Percentiles rank a stretch among this genome's conserved stretches.
These are phyloP conservation scores for Ambrosia hybrid DNA, from an alignment of 140 eudicot species.

Conservation along the genomic window DNA sequence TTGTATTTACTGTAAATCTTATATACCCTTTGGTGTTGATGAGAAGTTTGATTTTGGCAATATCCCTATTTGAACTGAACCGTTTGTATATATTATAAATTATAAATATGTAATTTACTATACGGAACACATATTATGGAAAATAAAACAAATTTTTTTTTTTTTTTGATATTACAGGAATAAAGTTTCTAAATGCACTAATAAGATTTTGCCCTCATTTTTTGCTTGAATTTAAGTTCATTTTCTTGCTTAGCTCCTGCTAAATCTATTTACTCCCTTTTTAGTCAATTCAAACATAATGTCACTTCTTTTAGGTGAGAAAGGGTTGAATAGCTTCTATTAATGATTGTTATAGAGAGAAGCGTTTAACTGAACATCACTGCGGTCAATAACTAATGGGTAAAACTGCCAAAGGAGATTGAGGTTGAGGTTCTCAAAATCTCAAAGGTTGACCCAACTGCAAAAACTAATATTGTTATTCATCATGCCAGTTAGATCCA, in stretches of 20 bases:
- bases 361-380: neutral
- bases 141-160: too few species aligned
- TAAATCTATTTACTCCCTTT: too few species aligned
- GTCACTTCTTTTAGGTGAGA: neutral
- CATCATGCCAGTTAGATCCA: neutral
- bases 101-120: neutral
- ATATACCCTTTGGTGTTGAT: too few species aligned
- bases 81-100: too few species aligned
- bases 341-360: neutral
- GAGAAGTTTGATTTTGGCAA: too few species aligned
- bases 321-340: neutral
- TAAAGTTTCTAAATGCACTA: too few species aligned
- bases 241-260: too few species aligned
- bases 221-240: neutral
- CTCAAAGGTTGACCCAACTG: neutral
- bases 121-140: too few species aligned
- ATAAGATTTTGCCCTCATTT: neutral
- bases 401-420: neutral
- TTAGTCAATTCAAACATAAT: too few species aligned
- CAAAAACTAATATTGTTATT: neutral
- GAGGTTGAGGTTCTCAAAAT: neutral
- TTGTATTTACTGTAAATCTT: too few species aligned
- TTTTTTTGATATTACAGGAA: too few species aligned
- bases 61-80: neutral
- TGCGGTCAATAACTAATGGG: neutral